These are phyloP conservation scores for Diutina mesorugosa DNA, from an alignment of 1,139 yeast species.

Conservation along the genomic window DNA sequence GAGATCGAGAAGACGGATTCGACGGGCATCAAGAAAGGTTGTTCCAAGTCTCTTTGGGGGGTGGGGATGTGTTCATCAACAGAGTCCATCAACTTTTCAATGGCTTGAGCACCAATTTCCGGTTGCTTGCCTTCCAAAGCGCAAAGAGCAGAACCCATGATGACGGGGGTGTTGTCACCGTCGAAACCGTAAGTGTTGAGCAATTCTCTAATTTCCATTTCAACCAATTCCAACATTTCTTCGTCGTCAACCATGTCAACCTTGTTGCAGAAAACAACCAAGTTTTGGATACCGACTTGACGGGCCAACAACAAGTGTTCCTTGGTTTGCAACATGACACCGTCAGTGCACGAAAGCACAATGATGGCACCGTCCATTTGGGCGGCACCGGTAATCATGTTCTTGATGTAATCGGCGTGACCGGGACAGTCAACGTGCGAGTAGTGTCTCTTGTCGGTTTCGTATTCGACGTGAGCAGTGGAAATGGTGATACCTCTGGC, in stretches of 20 bases:
- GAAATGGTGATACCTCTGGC: conserved; percentile 99
- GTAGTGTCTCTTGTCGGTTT: conserved; percentile 84
- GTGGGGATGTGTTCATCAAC: conserved; percentile 94
- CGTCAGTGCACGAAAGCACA: conserved; percentile 98
- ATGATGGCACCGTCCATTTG: conserved; percentile 99
- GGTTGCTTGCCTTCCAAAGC: conserved; percentile 84
- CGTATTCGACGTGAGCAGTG: conserved; percentile 95
- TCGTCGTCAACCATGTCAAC: conserved; percentile 97
- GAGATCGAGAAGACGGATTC: conserved; percentile 97
- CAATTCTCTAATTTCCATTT: conserved; percentile 99
- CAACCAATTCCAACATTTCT: conserved; percentile 98
- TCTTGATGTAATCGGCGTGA: conserved; percentile 97
- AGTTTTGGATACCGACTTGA: conserved; percentile 97
- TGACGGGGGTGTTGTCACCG: conserved; percentile 95
- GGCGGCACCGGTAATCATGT: conserved; percentile 99
- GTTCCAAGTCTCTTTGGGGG: conserved; percentile 90
- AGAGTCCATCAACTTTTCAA: conserved; percentile 74
- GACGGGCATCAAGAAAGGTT: conserved; percentile 93
- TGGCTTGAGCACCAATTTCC: conserved; percentile 85
- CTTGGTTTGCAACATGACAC: conserved; percentile 99
- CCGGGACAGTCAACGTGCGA: conserved; percentile 58
- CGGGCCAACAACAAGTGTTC: conserved; percentile 96
- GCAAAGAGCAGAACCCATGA: conserved; percentile 98
- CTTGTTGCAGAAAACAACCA: conserved; percentile 96
- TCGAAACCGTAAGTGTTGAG: conserved; percentile 86